Evolutionary conservation across 2,329 filamentous ascomycete species (phyloP).

Genomic region (Colletotrichum scovillei): DNA sequence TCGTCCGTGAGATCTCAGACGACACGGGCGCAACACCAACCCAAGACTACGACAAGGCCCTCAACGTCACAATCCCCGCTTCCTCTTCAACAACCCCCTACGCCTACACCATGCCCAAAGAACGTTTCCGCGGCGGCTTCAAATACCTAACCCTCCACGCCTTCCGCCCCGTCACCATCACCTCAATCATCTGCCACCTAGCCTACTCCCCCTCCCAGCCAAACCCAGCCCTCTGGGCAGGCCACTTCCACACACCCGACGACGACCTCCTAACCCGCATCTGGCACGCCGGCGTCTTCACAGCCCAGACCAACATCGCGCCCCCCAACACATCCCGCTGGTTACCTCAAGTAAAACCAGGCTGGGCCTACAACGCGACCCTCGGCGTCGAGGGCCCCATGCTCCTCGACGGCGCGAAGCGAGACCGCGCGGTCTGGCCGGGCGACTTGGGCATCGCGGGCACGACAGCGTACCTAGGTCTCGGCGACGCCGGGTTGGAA

Average conservation of each 20-base stretch:
- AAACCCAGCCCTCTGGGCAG: conserved; percentile 53
- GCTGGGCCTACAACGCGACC: conserved; percentile 49
- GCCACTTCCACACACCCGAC: conserved; percentile 55
- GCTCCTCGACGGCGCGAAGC: conserved; percentile 63
- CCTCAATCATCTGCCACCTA: conserved; percentile 42
- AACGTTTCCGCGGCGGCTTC: conserved; percentile 54
- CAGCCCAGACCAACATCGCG: conserved; percentile 45
- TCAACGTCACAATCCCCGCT: conserved; percentile 36
- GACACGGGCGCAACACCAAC: conserved; percentile 39
- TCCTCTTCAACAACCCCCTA: not conserved
- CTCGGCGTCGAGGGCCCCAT: conserved; percentile 46
- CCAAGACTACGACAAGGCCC: conserved; percentile 40
- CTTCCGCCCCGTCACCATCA: conserved; percentile 39
- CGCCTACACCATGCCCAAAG: conserved; percentile 40
- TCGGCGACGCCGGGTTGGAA: conserved; percentile 57
- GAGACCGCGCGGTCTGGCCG: conserved; percentile 67
- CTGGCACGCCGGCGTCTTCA: conserved; percentile 57
- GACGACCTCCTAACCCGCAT: conserved; percentile 59
- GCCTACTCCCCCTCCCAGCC: conserved; percentile 47
- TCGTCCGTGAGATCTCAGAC: conserved; percentile 40
- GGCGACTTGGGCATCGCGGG: conserved; percentile 68
- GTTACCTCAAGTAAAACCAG: conserved; percentile 51
- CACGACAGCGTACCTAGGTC: conserved; percentile 60
- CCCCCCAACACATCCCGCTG: conserved; percentile 45
- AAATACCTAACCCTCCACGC: conserved; percentile 53